Evolutionary conservation across 2,329 filamentous ascomycete genomes (phyloP).

Genomic region (Penicillium sp.): DNA sequence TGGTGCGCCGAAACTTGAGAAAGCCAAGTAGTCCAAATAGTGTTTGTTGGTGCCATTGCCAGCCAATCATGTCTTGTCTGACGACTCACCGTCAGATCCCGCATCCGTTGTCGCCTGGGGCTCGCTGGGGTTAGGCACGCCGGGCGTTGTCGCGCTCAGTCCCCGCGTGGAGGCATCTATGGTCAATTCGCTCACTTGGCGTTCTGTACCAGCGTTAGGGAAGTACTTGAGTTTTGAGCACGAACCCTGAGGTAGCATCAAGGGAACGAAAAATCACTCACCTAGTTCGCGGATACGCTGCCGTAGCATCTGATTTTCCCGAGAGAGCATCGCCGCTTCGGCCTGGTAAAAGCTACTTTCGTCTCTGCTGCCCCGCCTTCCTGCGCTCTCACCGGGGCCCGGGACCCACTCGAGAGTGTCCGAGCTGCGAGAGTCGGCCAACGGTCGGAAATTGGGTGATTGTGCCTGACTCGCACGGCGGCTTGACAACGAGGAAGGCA

Average conservation of each 20-base stretch:
- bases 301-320: constrained; percentile 55
- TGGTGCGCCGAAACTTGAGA: neutral
- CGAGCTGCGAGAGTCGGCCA: constrained; percentile 30
- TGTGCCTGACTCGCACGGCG: constrained; percentile 43
- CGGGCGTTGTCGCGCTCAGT: constrained; percentile 12
- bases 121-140: constrained; percentile 19
- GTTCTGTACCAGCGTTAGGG: constrained; percentile 29
- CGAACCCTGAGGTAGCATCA: neutral
- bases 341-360: constrained; percentile 54
- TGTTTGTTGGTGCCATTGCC: neutral
- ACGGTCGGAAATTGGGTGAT: constrained; percentile 44
- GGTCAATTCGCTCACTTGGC: constrained; percentile 37
- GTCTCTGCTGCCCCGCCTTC: constrained; percentile 49
- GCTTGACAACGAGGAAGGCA: constrained; percentile 40
- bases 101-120: constrained; percentile 15
- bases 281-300: constrained; percentile 54
- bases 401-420: constrained; percentile 34
- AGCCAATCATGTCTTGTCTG: constrained; percentile 29
- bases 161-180: constrained; percentile 18
- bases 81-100: constrained; percentile 25
- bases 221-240: constrained; percentile 3
- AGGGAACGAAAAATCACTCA: constrained; percentile 29
- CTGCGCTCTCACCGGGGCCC: constrained; percentile 33
- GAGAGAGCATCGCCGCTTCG: constrained; percentile 50
- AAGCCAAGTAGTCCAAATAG: constrained; percentile 10